Evolutionary conservation across 192 early-diverging fungal genomes (phyloP).

Genomic region (Pilobolus umbonatus): DNA sequence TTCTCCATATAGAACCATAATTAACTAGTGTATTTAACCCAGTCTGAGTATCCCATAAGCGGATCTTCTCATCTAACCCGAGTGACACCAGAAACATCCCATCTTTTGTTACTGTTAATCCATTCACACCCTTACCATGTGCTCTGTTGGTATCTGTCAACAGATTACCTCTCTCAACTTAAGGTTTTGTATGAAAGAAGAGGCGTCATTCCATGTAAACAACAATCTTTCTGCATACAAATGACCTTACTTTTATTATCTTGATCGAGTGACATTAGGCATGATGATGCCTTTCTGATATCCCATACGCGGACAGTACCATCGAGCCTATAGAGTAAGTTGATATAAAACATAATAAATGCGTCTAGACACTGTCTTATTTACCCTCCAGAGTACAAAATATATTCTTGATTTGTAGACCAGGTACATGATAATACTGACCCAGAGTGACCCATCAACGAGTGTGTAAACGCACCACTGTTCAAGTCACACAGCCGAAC

Average conservation of each 20-base stretch:
- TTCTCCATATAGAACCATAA: slow-evolving; percentile 34
- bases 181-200: not conserved
- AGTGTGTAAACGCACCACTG: slow-evolving; percentile 52
- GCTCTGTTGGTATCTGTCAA: slow-evolving; percentile 39
- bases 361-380: not conserved
- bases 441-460: slow-evolving; percentile 56
- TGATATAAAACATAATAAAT: slow-evolving; percentile 3
- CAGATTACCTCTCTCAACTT: slow-evolving; percentile 11
- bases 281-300: slow-evolving; percentile 68
- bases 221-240: slow-evolving; percentile 3
- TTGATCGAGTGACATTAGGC: slow-evolving; percentile 56
- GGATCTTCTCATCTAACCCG: slow-evolving; percentile 56
- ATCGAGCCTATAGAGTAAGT: slow-evolving; percentile 45
- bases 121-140: slow-evolving; percentile 56
- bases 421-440: slow-evolving; percentile 59
- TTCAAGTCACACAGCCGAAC: slow-evolving; percentile 80
- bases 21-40: slow-evolving; percentile 52
- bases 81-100: slow-evolving; percentile 54
- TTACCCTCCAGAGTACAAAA: slow-evolving; percentile 72
- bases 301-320: slow-evolving; percentile 79
- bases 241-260: slow-evolving; percentile 41
- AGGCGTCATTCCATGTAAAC: not conserved
- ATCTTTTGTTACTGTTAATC: slow-evolving; percentile 61
- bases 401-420: slow-evolving; percentile 68
- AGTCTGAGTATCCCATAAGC: slow-evolving; percentile 59